Evolutionary conservation across 176 grass and related monocot species (phyloP), one percentile per base, ranked within the genome.

Genomic region (Oryza officinalis): DNA sequence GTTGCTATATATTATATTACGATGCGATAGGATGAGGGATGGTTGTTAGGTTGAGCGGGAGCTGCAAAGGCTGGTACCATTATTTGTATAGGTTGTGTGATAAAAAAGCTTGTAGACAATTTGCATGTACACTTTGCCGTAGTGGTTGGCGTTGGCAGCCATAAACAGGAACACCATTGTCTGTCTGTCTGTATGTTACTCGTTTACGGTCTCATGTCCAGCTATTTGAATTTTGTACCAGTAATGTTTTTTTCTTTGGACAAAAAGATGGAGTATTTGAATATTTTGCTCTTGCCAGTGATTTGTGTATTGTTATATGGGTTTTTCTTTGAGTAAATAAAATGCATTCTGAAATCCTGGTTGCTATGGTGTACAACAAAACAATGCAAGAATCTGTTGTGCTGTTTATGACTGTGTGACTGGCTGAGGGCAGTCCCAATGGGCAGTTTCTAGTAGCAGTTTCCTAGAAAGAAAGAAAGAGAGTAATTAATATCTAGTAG

Each of bases 51-150:
- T 70, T 80, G 6, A 79, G 71, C 20, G 38, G 18, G 69, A 61
- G 33, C 30, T 65, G 49, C 37, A 70, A 38, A 64, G 73, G 46
- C 64, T 77, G 84, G 80, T 90, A 78, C 88, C 84, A 87, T 74
- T 65, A 61, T 87, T 78, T 90, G 89, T 87, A 87, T 87, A 90
- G 89, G 59, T 80, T 74, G 13, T 78, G 60, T 83, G 63, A 80
- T 80, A 63, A 63, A 63, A 63, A 63, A 68, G 74, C 26, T 23
- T 76, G 22, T 81, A 81, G 87, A 76, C 82, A 71, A 70, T 71
- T 89, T 81, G 30, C 65, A 26, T 89, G 71, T 89, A 81, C 70
- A 80, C 87, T 66, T 18, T 18, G 28, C 50, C 32, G 2, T 45
- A 23, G 3, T 65, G 20, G 80, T 71, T 22, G 50, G 65, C 47